Conservation (phyloP, 2,329 filamentous ascomycete genomes). For the Diaporthe velutina region DNA sequence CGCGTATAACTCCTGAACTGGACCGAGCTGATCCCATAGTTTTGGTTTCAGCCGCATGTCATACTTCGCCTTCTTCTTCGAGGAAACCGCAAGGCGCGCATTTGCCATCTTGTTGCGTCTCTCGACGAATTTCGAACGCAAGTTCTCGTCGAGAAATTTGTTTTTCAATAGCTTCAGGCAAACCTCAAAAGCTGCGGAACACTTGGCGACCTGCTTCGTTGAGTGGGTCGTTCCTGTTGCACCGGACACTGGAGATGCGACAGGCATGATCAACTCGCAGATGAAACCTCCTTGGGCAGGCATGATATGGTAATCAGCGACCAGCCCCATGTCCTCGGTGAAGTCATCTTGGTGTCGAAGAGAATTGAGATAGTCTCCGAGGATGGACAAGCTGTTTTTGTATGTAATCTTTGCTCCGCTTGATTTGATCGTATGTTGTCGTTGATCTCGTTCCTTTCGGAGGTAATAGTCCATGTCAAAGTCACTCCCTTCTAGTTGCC, state of each 20-base stretch:
- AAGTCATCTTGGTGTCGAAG: conserved; percentile 64
- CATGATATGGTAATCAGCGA: conserved; percentile 73
- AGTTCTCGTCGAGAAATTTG: conserved; percentile 77
- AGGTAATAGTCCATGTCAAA: conserved; percentile 69
- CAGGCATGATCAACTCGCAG: conserved; percentile 85
- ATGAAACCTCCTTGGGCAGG: conserved; percentile 70
- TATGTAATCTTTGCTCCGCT: conserved; percentile 87
- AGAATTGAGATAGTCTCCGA: conserved; percentile 80
- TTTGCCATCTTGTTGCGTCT: conserved; percentile 87
- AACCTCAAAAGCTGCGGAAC: conserved; percentile 88
- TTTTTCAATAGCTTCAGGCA: conserved; percentile 78
- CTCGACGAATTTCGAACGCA: conserved; percentile 81
- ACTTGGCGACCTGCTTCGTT: conserved; percentile 85
- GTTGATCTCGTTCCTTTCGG: conserved; percentile 61
- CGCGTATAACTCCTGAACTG: conserved; percentile 69
- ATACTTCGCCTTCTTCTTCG: conserved; percentile 81
- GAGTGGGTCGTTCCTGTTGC: conserved; percentile 72
- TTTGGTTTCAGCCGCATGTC: conserved; percentile 83
- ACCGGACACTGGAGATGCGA: conserved; percentile 77
- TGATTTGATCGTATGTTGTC: conserved; percentile 69
- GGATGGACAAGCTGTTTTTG: conserved; percentile 76
- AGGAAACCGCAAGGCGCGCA: conserved; percentile 83
- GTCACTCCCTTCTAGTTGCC: conserved; percentile 73
- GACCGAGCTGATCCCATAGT: conserved; percentile 72
- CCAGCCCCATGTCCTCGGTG: conserved; percentile 42